phyloP scores from a whole-genome alignment of 1,284 basidiomycete genomes.

The Austroboletus niveus region DNA sequence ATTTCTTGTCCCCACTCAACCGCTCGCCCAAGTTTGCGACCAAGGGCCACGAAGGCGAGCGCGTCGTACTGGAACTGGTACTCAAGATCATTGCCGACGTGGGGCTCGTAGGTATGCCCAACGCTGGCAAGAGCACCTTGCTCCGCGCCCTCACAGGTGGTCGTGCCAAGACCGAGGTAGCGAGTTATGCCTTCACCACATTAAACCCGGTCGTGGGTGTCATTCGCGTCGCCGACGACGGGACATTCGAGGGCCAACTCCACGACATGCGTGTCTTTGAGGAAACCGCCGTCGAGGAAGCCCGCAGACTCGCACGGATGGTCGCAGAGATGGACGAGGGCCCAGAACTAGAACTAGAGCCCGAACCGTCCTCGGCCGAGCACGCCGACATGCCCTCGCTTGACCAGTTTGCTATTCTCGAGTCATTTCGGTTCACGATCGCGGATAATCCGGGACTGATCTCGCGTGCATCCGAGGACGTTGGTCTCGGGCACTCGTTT shows the following conservation, averaged over 20 bases:
- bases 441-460: constrained; percentile 98
- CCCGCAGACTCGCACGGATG: constrained; percentile 34
- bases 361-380: constrained; percentile 5
- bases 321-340: background rate
- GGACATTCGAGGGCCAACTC: constrained; percentile 67
- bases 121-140: constrained; percentile 89
- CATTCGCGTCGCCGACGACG: constrained; percentile 81
- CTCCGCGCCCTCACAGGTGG: constrained; percentile 87
- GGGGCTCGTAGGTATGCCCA: constrained; percentile 94
- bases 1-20: constrained; percentile 67
- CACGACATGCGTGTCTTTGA: constrained; percentile 57
- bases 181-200: constrained; percentile 92
- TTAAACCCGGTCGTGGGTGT: constrained; percentile 95
- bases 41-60: constrained; percentile 79
- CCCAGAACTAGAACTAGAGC: background rate
- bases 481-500: constrained; percentile 94
- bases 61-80: constrained; percentile 84
- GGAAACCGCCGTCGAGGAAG: constrained; percentile 67
- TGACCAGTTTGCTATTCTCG: constrained; percentile 53
- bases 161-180: constrained; percentile 82
- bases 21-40: constrained; percentile 82
- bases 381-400: constrained; percentile 8
- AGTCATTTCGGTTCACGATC: constrained; percentile 86
- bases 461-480: constrained; percentile 64
- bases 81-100: constrained; percentile 94